A percentile compares a stretch with the other conserved stretches of the same genome.
phyloP scores from a whole-genome alignment of 495 filamentous ascomycete genomes.

The Astrothelium macrocarpum region DNA sequence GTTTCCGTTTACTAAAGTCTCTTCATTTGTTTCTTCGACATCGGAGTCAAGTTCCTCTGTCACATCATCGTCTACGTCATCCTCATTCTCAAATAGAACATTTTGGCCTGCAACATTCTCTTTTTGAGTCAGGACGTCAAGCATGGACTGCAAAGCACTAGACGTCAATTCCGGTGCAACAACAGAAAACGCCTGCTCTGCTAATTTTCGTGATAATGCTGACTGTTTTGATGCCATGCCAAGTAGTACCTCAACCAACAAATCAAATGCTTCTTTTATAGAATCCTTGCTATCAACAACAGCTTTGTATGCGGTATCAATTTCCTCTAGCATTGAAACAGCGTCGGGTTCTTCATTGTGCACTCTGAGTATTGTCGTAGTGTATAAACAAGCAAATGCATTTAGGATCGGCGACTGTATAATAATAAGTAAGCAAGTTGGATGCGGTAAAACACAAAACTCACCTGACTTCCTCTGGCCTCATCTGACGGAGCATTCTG shows the following conservation, averaged over 20 bases:
- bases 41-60: constrained; percentile 40
- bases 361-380: constrained; percentile 77
- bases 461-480: neutral
- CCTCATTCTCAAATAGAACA: constrained; percentile 72
- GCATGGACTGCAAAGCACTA: constrained; percentile 64
- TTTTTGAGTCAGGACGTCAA: constrained; percentile 53
- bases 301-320: constrained; percentile 61
- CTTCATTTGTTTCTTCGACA: constrained; percentile 39
- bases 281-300: constrained; percentile 42
- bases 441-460: neutral
- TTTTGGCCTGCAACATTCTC: constrained; percentile 77
- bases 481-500: neutral
- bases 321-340: constrained; percentile 60
- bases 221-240: constrained; percentile 82
- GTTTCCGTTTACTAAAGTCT: constrained; percentile 36
- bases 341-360: constrained; percentile 83
- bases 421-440: constrained; percentile 4
- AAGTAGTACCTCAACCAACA: constrained; percentile 77
- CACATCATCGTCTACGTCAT: constrained; percentile 54
- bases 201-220: constrained; percentile 71
- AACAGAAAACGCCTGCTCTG: constrained; percentile 73
- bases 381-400: constrained; percentile 72
- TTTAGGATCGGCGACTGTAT: constrained; percentile 33
- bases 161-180: constrained; percentile 62
- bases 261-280: constrained; percentile 55